Base-by-base conservation (phyloP, 2,329 filamentous ascomycete species). In the Aspergillus intermedius region DNA sequence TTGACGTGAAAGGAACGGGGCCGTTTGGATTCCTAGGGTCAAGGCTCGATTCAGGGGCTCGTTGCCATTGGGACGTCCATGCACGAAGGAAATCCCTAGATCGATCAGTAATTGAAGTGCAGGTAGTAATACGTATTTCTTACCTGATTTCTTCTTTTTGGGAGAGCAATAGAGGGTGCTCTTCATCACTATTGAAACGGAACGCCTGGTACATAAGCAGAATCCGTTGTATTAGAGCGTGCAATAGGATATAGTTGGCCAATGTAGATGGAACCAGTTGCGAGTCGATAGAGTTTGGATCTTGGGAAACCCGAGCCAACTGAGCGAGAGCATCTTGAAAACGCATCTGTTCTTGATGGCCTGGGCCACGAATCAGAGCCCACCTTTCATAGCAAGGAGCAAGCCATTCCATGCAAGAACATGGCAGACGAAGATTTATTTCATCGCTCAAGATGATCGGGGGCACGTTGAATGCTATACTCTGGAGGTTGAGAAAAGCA, bases 221-320 rank as follows among this genome's bases (percentile, higher is more conserved):
- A 9, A 87, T 81, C 50, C 86, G 83, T 56, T 87, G 84, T 10
- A 86, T 76, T n/a, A 88, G 61, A 2, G 82, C 83, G 57, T 87
- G 83, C 5, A 87, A 82, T 39, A 87, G 70, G 4, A 86, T 76
- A 54, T 87, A 86, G 57, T 83, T 83, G 19, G 3, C 83, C 82
- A 13, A 83, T 65, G 0, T 80, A 77, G 48, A 60, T 50, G 51
- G 57, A 37, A 52, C 53, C 28, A 13, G 51, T 42, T 49, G 46
- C 3, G 48, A 37, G 8, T 32, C n/a, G 40, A 13, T 4, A 19
- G 21, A 21, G 17, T 23, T n/a, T 35, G 34, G 15, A n/a, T 35
- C 34, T 9, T 13, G 13, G 15, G 34, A 35, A 9, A n/a, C 4
- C 30, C 51, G 54, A 39, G 55, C 32, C 5, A 58, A 21, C 4